Base-by-base conservation (phyloP, 768 basidiomycete genomes). In the Russula abietina region DNA sequence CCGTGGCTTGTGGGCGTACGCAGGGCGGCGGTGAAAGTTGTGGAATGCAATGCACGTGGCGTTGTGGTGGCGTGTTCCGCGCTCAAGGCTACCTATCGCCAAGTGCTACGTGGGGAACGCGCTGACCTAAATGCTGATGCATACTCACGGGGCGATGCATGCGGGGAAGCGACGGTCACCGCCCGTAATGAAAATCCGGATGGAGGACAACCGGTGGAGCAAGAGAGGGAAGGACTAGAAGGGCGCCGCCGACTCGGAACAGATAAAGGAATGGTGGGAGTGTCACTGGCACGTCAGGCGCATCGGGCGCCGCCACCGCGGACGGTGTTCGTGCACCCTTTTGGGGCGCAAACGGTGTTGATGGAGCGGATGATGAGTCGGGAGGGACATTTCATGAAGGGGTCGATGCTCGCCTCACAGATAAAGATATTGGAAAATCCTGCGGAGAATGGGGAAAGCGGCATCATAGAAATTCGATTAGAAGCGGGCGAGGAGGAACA, bases 1-100 rank as follows among this genome's bases (percentile, higher is more conserved):
- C 93, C 94, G 0, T 98, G 96, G 95, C 80, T 98, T 4, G 80
- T 80, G 59, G 73, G 79, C 51, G 85, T 97, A 55, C 84, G 93
- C 57, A 71, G 71, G 6, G 85, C 81, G 0, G 93, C 88, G 2
- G 82, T 85, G 54, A 71, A 71, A 3, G 86, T 81, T 1, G 91
- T 86, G 1, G 83, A 85, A 71, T 17, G 16, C 43, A 51, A 53
- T 14, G 38, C 28, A 49, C 52, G 55, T 11, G 91, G 89, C 1
- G 81, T 90, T n/a, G 83, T 98, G 46, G 81, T 93, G 43, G 89
- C 87, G 41, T 95, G 93, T 74, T 96, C 93, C 24, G 84, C 93
- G 65, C 75, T 98, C 71, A 94, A 89, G 75, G 79, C 70, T 68
- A 79, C 79, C 65, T 98, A 98, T 72, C 86, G 96, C 6, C 86